Evolutionary conservation across 75 land plant species (phyloP).

Genomic region (Isoetes taiwanensis): DNA sequence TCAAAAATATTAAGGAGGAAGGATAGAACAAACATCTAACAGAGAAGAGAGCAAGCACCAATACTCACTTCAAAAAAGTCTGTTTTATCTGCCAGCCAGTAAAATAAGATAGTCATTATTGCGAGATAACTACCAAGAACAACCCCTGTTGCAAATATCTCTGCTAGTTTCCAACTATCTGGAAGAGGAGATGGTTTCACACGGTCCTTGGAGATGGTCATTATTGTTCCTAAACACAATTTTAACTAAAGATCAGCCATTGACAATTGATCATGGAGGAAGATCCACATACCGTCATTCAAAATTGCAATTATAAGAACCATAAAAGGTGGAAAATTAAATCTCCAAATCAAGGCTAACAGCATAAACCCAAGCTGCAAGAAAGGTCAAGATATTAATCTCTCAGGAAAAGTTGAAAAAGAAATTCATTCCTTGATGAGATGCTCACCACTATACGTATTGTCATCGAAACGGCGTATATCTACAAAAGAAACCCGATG

Average conservation of each 20-base stretch:
- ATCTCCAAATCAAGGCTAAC: conserved; percentile 64
- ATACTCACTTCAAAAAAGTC: conserved; percentile 39
- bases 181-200: conserved; percentile 65
- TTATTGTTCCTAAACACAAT: conserved; percentile 30
- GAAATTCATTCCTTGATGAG: not conserved
- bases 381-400: not conserved
- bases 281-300: conserved; percentile 42
- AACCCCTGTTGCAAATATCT: conserved; percentile 60
- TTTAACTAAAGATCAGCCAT: too few species aligned
- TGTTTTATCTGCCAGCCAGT: conserved; percentile 40
- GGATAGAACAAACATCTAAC: not conserved
- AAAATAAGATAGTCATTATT: conserved; percentile 59
- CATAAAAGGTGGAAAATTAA: conserved; percentile 72
- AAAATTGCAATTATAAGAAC: conserved; percentile 67
- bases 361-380: conserved; percentile 64
- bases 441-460: conserved; percentile 55
- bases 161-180: conserved; percentile 71
- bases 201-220: conserved; percentile 68
- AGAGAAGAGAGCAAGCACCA: not conserved
- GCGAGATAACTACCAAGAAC: conserved; percentile 61
- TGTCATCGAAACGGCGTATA: conserved; percentile 64
- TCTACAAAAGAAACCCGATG: conserved; percentile 17
- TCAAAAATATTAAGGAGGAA: too few species aligned
- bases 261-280: too few species aligned
- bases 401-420: not conserved